Evolutionary conservation across 352 stramenopile species (phyloP).

Genomic region (Pythium grandisporangium): DNA sequence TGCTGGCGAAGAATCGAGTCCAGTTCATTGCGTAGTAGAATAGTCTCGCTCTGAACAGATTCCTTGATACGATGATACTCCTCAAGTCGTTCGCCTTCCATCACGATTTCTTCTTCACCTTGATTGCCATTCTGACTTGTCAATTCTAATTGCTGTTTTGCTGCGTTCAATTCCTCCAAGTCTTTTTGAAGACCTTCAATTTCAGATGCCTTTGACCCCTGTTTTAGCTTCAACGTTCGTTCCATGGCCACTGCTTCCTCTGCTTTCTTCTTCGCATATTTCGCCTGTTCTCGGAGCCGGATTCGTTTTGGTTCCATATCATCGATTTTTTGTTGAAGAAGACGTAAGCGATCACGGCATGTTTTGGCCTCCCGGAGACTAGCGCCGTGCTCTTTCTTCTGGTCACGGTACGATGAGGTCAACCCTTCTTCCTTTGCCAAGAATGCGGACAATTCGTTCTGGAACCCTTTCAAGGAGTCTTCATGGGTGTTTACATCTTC

Average conservation of each 20-base stretch:
- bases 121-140: slow-evolving; percentile 24
- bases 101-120: slow-evolving; percentile 36
- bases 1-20: slow-evolving; percentile 65
- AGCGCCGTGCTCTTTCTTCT: slow-evolving; percentile 60
- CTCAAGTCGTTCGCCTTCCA: slow-evolving; percentile 55
- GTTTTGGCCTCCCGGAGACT: slow-evolving; percentile 52
- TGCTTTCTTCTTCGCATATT: slow-evolving; percentile 66
- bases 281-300: slow-evolving; percentile 85
- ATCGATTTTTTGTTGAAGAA: slow-evolving; percentile 83
- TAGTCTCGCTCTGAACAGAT: slow-evolving; percentile 57
- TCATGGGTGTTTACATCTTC: slow-evolving; percentile 81
- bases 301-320: slow-evolving; percentile 64
- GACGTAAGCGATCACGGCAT: slow-evolving; percentile 54
- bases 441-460: slow-evolving; percentile 32
- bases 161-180: slow-evolving; percentile 49
- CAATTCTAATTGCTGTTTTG: slow-evolving; percentile 48
- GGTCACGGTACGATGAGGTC: slow-evolving; percentile 37
- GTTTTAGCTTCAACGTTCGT: slow-evolving; percentile 58
- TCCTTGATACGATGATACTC: slow-evolving; percentile 85
- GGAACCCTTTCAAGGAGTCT: slow-evolving; percentile 46
- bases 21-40: slow-evolving; percentile 51
- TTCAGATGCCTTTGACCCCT: slow-evolving; percentile 80
- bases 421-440: slow-evolving; percentile 38
- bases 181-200: slow-evolving; percentile 70
- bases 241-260: slow-evolving; percentile 35